These are phyloP conservation scores for Boletus eberwhitei DNA, from an alignment of 768 basidiomycete genomes.

Conservation along the genomic window DNA sequence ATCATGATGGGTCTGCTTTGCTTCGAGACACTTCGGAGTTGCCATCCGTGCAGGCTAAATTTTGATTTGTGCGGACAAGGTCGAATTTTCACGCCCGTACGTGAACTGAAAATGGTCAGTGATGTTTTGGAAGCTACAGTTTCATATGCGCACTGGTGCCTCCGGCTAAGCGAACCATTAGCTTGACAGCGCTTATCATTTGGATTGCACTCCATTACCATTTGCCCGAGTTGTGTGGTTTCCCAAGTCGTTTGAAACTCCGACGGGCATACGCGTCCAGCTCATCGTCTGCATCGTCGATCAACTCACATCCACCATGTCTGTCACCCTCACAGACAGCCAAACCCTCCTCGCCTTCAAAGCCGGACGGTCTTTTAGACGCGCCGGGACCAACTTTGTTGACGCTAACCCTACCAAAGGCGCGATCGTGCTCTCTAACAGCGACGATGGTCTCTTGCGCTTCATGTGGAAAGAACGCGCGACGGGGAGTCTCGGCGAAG, in stretches of 20 bases:
- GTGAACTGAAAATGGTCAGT: not conserved
- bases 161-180: not conserved
- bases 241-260: slow-evolving; percentile 15
- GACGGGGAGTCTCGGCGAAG: slow-evolving; percentile 63
- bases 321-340: slow-evolving; percentile 26
- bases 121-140: not conserved
- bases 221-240: too few species aligned
- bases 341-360: slow-evolving; percentile 47
- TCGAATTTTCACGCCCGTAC: not conserved
- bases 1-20: not conserved
- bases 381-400: slow-evolving; percentile 63
- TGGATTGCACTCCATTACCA: too few species aligned
- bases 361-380: slow-evolving; percentile 73
- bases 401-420: slow-evolving; percentile 71
- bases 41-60: not conserved
- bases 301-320: slow-evolving; percentile 10
- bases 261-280: slow-evolving; percentile 19
- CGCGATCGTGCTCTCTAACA: slow-evolving; percentile 62
- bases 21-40: not conserved
- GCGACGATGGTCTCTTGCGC: slow-evolving; percentile 74
- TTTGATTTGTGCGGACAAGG: not conserved
- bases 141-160: too few species aligned
- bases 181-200: not conserved
- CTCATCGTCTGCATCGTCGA: not conserved
- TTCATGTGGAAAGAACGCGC: slow-evolving; percentile 77